Percentiles rank a stretch among this genome's conserved stretches.
Evolutionary conservation across 1,284 basidiomycete species (phyloP).

Genomic region (Leccinum brunneo-olivaceum): DNA sequence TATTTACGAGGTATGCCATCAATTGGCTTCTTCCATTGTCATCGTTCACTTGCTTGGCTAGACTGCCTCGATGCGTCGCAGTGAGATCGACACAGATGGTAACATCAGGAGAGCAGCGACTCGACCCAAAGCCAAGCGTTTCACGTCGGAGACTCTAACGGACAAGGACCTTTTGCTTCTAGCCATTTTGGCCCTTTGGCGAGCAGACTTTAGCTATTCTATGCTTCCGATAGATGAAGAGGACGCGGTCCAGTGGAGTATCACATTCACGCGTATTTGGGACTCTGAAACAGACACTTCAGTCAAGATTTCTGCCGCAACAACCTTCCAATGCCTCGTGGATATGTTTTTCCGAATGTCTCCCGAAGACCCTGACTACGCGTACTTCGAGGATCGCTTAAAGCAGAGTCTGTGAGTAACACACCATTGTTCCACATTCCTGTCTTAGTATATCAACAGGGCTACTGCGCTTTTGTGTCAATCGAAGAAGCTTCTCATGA

Average conservation of each 20-base stretch:
- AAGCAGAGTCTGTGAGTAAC: conserved; percentile 25
- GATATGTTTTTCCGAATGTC: conserved; percentile 40
- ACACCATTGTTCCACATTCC: not conserved
- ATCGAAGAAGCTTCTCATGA: conserved; percentile 50
- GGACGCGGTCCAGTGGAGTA: conserved; percentile 42
- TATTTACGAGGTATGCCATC: conserved; percentile 47
- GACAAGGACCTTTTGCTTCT: conserved; percentile 65
- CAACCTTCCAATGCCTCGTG: conserved; percentile 43
- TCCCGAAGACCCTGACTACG: conserved; percentile 33
- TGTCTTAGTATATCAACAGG: conserved; percentile 31
- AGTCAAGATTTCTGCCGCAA: conserved; percentile 53
- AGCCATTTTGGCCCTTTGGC: conserved; percentile 60
- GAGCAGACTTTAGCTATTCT: conserved; percentile 50
- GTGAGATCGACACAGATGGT: conserved; percentile 54
- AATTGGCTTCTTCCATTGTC: conserved; percentile 8
- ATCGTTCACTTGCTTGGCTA: conserved; percentile 21
- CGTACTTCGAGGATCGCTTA: conserved; percentile 33
- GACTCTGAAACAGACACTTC: conserved; percentile 54
- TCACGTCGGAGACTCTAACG: conserved; percentile 49
- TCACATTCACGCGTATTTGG: conserved; percentile 48
- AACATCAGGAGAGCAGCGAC: conserved; percentile 46
- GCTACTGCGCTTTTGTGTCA: conserved; percentile 50
- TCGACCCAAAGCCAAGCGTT: conserved; percentile 56
- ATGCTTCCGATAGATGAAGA: conserved; percentile 25
- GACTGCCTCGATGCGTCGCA: conserved; percentile 42